Evolutionary conservation across 345 rosid genomes (phyloP).

Genomic region (Mangifera indica): DNA sequence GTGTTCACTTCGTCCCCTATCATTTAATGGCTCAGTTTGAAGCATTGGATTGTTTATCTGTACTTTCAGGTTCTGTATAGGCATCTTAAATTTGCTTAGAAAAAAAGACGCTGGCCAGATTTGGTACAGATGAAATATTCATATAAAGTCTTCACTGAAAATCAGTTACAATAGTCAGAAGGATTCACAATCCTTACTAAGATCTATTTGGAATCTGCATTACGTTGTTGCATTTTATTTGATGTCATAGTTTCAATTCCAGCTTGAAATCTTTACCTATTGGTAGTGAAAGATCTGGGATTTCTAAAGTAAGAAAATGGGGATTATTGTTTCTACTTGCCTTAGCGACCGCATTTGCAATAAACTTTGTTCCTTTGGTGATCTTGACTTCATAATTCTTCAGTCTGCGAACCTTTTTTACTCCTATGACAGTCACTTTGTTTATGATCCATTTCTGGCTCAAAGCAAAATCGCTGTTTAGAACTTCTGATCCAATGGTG

Average conservation of each 20-base stretch:
- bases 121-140: no score
- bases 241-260: neutral
- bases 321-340: neutral
- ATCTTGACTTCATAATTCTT: neutral
- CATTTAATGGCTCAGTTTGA: no score
- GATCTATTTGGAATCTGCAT: no score
- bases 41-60: no score
- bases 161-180: no score
- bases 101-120: no score
- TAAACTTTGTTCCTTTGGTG: neutral
- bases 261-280: neutral
- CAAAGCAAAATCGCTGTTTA: conserved; percentile 2
- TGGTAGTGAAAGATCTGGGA: neutral
- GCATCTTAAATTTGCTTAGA: no score
- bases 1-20: no score
- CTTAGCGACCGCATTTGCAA: neutral
- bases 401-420: neutral
- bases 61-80: no score
- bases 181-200: no score
- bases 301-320: neutral
- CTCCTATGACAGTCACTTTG: conserved; percentile 4
- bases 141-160: no score
- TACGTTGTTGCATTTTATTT: no score
- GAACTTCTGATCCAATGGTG: neutral
- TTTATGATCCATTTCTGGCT: neutral